Evolutionary conservation across 2,329 filamentous ascomycete species (phyloP).

Genomic region (Cercospora beticola): DNA sequence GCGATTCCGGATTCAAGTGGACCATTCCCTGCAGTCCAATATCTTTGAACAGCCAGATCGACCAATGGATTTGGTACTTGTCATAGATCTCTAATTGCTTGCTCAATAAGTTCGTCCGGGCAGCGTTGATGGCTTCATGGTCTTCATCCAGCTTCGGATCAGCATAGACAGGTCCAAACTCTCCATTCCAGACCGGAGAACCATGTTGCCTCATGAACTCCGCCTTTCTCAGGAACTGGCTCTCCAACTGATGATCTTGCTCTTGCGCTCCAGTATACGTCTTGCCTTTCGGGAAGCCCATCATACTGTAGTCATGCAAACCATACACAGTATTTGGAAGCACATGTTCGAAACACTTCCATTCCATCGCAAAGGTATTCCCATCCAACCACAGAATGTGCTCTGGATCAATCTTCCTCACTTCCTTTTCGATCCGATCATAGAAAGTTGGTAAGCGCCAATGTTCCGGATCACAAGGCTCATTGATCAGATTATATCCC

Average conservation of each 20-base stretch:
- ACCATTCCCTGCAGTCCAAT: slow-evolving; percentile 39
- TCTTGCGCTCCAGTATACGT: slow-evolving; percentile 45
- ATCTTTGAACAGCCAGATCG: slow-evolving; percentile 48
- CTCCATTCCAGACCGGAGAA: slow-evolving; percentile 54
- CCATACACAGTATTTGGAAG: slow-evolving; percentile 51
- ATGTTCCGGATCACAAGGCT: slow-evolving; percentile 52
- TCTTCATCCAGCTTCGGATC: slow-evolving; percentile 41
- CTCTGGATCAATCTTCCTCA: slow-evolving; percentile 49
- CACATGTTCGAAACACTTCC: slow-evolving; percentile 43
- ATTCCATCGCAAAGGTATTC: slow-evolving; percentile 44
- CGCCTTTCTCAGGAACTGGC: slow-evolving; percentile 49
- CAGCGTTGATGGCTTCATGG: slow-evolving; percentile 42
- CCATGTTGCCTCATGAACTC: slow-evolving; percentile 48
- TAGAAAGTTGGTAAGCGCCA: slow-evolving; percentile 50
- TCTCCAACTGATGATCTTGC: slow-evolving; percentile 48
- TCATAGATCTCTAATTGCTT: slow-evolving; percentile 55
- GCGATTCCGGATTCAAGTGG: slow-evolving; percentile 23
- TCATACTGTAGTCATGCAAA: slow-evolving; percentile 55
- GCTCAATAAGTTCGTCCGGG: slow-evolving; percentile 45
- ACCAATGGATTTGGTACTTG: slow-evolving; percentile 55
- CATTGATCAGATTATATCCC: slow-evolving; percentile 55
- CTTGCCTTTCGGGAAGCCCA: slow-evolving; percentile 51
- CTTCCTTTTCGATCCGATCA: slow-evolving; percentile 48
- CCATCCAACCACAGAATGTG: slow-evolving; percentile 49
- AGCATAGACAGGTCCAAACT: slow-evolving; percentile 52